Evolutionary conservation across 805 yeast species (phyloP).

Genomic region (Candida manassasensis): DNA sequence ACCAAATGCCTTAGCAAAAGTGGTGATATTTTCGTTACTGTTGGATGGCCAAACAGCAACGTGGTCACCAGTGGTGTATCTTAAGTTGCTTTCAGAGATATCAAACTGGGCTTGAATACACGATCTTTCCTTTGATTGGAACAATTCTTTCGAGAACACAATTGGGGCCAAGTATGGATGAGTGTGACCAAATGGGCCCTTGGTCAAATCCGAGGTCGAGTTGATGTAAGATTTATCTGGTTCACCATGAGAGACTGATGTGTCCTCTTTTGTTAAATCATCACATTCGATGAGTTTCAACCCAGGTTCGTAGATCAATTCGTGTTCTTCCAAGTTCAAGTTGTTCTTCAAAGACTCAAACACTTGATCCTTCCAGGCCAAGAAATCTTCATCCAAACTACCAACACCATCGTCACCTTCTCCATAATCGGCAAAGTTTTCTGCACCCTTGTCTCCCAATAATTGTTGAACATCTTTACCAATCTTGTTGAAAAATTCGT

Average conservation of each 20-base stretch:
- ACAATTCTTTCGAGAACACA: slow-evolving; percentile 59
- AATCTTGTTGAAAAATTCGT: slow-evolving; percentile 85
- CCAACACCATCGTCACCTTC: slow-evolving; percentile 95
- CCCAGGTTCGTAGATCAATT: slow-evolving; percentile 72
- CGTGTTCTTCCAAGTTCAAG: slow-evolving; percentile 73
- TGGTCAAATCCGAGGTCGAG: slow-evolving; percentile 30
- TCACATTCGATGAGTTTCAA: slow-evolving; percentile 38
- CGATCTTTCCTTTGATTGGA: slow-evolving; percentile 57
- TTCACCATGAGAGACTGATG: slow-evolving; percentile 63
- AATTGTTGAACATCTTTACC: slow-evolving; percentile 57
- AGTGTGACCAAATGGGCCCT: slow-evolving; percentile 74
- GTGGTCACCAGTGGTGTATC: slow-evolving; percentile 94
- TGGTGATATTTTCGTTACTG: slow-evolving; percentile 66
- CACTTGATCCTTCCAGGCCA: slow-evolving; percentile 84
- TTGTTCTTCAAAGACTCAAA: slow-evolving; percentile 61
- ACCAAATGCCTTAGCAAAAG: slow-evolving; percentile 60
- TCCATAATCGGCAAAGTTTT: slow-evolving; percentile 70
- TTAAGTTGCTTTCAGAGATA: slow-evolving; percentile 64
- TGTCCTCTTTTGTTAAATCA: slow-evolving; percentile 22
- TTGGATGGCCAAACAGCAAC: slow-evolving; percentile 93
- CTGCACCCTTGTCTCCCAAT: slow-evolving; percentile 62
- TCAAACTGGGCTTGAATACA: slow-evolving; percentile 93
- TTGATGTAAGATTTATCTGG: slow-evolving; percentile 51
- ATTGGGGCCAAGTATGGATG: slow-evolving; percentile 83
- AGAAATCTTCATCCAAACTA: slow-evolving; percentile 89